Evolutionary conservation across 495 filamentous ascomycete genomes (phyloP), one percentile per base, ranked within the genome.

Genomic region (Daldinia decipiens): DNA sequence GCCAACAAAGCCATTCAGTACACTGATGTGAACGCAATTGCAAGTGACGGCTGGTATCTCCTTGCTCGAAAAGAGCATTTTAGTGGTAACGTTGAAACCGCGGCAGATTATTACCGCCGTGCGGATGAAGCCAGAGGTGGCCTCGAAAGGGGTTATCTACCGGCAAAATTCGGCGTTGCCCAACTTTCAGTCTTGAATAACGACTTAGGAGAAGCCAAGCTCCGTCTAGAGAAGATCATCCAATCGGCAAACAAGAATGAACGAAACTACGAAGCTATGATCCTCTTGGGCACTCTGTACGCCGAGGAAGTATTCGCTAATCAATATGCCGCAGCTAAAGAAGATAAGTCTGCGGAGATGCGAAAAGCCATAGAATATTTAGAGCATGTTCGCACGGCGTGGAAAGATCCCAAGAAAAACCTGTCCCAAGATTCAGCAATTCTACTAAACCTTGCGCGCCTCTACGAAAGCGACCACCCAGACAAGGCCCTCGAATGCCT

Each of bases 11-110:
- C 96, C 1, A 97, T 98, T 67, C 92, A 97, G 74, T 88, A 92
- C 65, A 98, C 95, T 2, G 95, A 99, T 76, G 94, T 98, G 67
- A 94, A 96, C 78, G 90, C 92, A 12, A 92, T 98, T 76, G 94
- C 94, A 2, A 97, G 93, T 77, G 95, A 99, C 74, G 95, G 95
- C 21, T 98, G 93, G 93, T 98, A 97, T 79, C 81, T 97, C 4
- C 88, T 98, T 13, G 95, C 92, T 12, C 85, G 94, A 50, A 97
- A 96, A 74, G 90, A 92, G 67, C 95, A 99, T 79, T 92, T 91
- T 43, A 79, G 78, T 19, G 86, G 88, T 24, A 88, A 97, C 56
- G 73, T 84, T 21, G 80, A 89, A 11, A 88, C 85, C 45, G 94
- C 95, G 5, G 83, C 82, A 11, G 92, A 96, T 60, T 95, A 88